Percentiles rank a stretch among this genome's conserved stretches.
Conservation (phyloP, 305 asterid genomes). For the Salvia sclarea region DNA sequence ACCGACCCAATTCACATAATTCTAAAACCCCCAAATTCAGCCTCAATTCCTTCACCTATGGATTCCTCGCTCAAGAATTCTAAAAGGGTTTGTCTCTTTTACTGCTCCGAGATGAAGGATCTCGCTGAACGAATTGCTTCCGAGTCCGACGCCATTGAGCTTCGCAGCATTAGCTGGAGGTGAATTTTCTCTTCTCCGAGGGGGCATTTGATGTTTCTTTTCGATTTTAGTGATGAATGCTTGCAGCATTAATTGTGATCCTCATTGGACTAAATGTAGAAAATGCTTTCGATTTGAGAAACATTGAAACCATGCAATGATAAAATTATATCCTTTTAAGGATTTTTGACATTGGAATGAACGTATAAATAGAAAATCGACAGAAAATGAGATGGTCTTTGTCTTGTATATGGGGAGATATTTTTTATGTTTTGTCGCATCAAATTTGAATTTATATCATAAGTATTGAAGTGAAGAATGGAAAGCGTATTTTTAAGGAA, state of each 20-base stretch:
- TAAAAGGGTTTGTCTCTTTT: conserved; percentile 77
- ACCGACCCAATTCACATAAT: conserved; percentile 84
- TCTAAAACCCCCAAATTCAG: conserved; percentile 66
- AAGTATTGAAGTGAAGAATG: not conserved
- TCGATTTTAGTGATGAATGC: not conserved
- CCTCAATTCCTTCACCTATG: conserved; percentile 47
- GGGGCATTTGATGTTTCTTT: not conserved
- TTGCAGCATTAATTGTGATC: conserved; percentile 9
- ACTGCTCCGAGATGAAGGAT: conserved; percentile 85
- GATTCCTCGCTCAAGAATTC: conserved; percentile 44
- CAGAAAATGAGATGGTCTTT: not conserved
- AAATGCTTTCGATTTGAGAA: not conserved
- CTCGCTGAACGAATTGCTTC: conserved; percentile 82
- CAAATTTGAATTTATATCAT: not conserved
- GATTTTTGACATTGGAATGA: not conserved
- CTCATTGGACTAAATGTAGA: conserved; percentile 3
- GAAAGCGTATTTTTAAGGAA: not conserved
- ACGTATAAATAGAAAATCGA: not conserved
- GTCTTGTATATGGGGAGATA: not conserved
- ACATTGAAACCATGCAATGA: not conserved
- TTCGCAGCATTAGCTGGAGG: conserved; percentile 90
- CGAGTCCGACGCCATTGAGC: conserved; percentile 88
- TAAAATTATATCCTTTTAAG: not conserved
- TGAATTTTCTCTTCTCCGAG: conserved; percentile 16
- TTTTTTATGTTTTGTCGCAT: not conserved